Evolutionary conservation across 129 eudicot genomes (phyloP), one percentile per base, ranked within the genome.

Genomic region (Arctium minus): DNA sequence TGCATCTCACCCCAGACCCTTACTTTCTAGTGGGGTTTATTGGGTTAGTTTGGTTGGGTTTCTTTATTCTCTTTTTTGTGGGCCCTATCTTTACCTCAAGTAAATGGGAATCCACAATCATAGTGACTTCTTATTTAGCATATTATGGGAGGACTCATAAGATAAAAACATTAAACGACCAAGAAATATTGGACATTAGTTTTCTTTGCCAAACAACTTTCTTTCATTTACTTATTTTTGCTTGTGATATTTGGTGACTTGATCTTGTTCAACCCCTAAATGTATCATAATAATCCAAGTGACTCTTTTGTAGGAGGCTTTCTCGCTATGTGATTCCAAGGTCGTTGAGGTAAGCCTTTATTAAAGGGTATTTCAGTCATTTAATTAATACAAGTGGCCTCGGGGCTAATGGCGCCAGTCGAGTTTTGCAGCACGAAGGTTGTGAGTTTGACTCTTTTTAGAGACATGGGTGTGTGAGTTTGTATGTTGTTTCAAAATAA

Each of bases 241-340:
- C 13, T 67, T 67, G 71, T 67, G 71, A 67, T 29, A 67, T 18
- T 18, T 67, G 71, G 33, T 67, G 32, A 18, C 35, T 22, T 67
- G 71, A 9, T 67, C 13, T 6, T 67, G 60, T 73, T 40, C 7
- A 22, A 73, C 53, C 76, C 56, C 5, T 73, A 18, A 36, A 56
- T 15, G 83, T 56, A 3, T 30, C 15, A 6, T 40, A 18, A 72
- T 84, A 72, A 77, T 50, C 42, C 11, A 62, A 39, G 72, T 74
- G 74, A 44, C 62, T 79, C 38, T 75, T 65, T 85, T 88, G 86
- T 82, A 95, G 98, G 99, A 96, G 88, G 94, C 99, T 69, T 96
- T 96, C 81, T 88, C 97, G 30, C 87, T 96, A n/a, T 96, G 99
- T 32, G 86, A 93, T 56, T 78, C 92, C 4, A 93, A 86, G 75